Evolutionary conservation across 2,329 filamentous ascomycete genomes (phyloP), one percentile per base, ranked within the genome.

Genomic region (Helotiales sp.): DNA sequence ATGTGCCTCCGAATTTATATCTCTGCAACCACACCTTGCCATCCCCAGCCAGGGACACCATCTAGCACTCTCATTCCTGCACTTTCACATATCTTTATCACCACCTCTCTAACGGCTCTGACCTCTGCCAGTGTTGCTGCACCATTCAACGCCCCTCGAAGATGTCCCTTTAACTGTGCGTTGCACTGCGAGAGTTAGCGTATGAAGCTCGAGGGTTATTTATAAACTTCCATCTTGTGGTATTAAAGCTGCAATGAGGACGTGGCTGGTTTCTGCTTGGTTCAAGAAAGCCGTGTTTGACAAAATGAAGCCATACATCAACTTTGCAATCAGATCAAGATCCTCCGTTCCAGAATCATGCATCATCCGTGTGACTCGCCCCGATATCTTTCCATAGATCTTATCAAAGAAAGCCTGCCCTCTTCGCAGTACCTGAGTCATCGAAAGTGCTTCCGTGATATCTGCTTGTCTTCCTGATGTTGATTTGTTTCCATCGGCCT

Each of bases 81-180:
- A 24, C 76, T 76, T 59, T 76, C 67, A 64, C 79, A 81, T 52
- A 81, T 75, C 52, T 71, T 67, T 17, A 81, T 75, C 7, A 76
- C 73, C 30, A 79, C 65, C 27, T 75, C 72, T 53, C 79, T 73
- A 22, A 82, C 78, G 3, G 79, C 79, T 60, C 71, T 72, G 10
- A 81, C 79, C 65, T 81, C 74, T 30, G 77, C 77, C 24, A 75
- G 70, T 1, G 75, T 76, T 31, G 78, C 79, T 3, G 79, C 79
- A 52, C 76, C 76, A 60, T 81, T 81, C 25, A 81, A 61, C 1
- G 79, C 77, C 3, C 79, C 79, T 62, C 73, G 75, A 15, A 82
- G 71, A 69, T 82, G 80, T 4, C 80, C 79, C 61, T 81, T 82
- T 47, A 82, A 67, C 61, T 82, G 80, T 5, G 78, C 76, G 57